Evolutionary conservation across 2,329 filamentous ascomycete species (phyloP).

Genomic region (Neospermospora avenae): DNA sequence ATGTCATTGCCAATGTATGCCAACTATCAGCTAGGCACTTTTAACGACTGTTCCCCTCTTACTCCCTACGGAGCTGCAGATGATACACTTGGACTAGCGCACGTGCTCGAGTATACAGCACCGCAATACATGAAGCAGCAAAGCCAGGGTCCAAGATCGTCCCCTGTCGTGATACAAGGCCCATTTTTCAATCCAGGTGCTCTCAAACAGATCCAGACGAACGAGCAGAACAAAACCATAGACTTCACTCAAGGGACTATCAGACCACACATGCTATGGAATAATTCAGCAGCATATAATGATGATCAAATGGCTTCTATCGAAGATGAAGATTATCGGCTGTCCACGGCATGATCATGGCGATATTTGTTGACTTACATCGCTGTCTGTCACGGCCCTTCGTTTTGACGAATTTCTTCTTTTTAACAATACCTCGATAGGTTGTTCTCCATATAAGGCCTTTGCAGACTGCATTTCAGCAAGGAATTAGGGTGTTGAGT

Average conservation of each 20-base stretch:
- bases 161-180: slow-evolving; percentile 13
- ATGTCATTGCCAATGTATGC: slow-evolving; percentile 30
- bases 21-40: slow-evolving; percentile 24
- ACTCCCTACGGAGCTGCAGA: slow-evolving; percentile 26
- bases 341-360: too few species aligned
- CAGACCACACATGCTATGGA: slow-evolving; percentile 15
- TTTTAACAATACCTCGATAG: too few species aligned
- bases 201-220: slow-evolving; percentile 24
- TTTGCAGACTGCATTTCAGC: too few species aligned
- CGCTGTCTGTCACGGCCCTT: too few species aligned
- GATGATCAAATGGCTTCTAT: slow-evolving; percentile 6
- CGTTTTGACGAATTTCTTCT: too few species aligned
- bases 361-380: too few species aligned
- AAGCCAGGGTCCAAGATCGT: slow-evolving; percentile 17
- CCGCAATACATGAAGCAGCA: slow-evolving; percentile 26
- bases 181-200: slow-evolving; percentile 13
- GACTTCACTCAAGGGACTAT: slow-evolving; percentile 24
- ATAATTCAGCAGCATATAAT: slow-evolving; percentile 16
- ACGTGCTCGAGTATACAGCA: slow-evolving; percentile 27
- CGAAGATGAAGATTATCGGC: too few species aligned
- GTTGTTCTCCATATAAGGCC: too few species aligned
- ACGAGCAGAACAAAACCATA: slow-evolving; percentile 17
- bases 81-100: slow-evolving; percentile 25
- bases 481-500: too few species aligned
- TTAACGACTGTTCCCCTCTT: slow-evolving; percentile 27